Evolutionary conservation across 2,329 filamentous ascomycete species (phyloP).

Genomic region (Pseudogymnoascus sp.): DNA sequence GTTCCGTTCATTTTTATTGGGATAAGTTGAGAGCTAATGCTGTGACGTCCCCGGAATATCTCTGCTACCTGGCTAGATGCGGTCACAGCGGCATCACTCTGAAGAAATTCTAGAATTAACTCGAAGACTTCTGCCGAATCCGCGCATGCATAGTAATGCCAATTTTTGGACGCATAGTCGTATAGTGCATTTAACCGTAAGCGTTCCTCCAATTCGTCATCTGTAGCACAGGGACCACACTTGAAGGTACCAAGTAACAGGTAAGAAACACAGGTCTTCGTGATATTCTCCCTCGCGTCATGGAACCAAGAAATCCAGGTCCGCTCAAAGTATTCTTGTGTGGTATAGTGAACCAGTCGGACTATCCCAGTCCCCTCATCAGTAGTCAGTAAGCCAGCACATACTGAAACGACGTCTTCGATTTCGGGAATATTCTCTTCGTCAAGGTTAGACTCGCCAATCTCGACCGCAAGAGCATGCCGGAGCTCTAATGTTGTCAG

Average conservation of each 20-base stretch:
- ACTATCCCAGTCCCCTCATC: slow-evolving; percentile 34
- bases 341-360: slow-evolving; percentile 39
- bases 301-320: slow-evolving; percentile 28
- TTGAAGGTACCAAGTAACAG: slow-evolving; percentile 29
- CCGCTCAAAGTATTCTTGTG: slow-evolving; percentile 37
- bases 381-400: slow-evolving; percentile 36
- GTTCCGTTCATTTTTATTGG: slow-evolving; percentile 11
- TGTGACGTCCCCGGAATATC: not conserved
- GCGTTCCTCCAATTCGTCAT: slow-evolving; percentile 15
- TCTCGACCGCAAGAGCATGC: slow-evolving; percentile 35
- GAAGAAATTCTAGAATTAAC: slow-evolving; percentile 17
- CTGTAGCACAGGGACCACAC: slow-evolving; percentile 12
- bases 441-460: slow-evolving; percentile 25
- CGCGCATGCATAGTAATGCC: slow-evolving; percentile 21
- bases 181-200: slow-evolving; percentile 19
- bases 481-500: slow-evolving; percentile 33
- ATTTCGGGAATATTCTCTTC: slow-evolving; percentile 30
- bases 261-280: slow-evolving; percentile 31
- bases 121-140: slow-evolving; percentile 12
- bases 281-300: slow-evolving; percentile 25
- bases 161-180: slow-evolving; percentile 22
- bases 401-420: slow-evolving; percentile 22
- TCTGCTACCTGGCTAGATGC: slow-evolving; percentile 17
- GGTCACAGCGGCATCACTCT: slow-evolving; percentile 14
- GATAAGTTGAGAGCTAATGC: no score